These are phyloP conservation scores for Beta corolliflora DNA, from an alignment of 179 eudicot species.

Conservation along the genomic window DNA sequence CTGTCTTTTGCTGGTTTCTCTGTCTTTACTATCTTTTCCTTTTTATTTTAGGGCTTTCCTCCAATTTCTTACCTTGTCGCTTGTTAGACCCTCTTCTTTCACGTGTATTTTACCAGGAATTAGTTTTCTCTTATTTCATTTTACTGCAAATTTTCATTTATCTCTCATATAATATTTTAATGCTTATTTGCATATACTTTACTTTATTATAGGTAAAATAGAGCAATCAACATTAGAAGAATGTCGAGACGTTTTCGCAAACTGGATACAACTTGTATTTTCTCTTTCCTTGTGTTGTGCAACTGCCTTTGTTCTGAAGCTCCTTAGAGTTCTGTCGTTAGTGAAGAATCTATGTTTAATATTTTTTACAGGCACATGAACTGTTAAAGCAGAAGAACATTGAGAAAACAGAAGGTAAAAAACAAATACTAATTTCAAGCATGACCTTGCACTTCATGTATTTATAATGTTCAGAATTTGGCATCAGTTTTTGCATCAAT, in stretches of 20 bases:
- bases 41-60: background rate
- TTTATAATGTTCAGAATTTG: background rate
- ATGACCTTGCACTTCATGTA: background rate
- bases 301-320: slow-evolving; percentile 17
- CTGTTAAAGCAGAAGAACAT: slow-evolving; percentile 61
- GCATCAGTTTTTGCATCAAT: background rate
- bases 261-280: slow-evolving; percentile 75
- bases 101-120: background rate
- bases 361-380: slow-evolving; percentile 74
- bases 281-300: slow-evolving; percentile 26
- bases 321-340: slow-evolving; percentile 9
- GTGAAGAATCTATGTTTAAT: slow-evolving; percentile 10
- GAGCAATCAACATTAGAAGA: slow-evolving; percentile 87
- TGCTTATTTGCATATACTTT: slow-evolving; percentile 1
- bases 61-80: background rate
- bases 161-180: slow-evolving; percentile 11
- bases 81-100: background rate
- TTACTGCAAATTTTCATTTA: background rate
- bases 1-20: background rate
- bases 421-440: background rate
- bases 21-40: background rate
- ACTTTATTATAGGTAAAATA: slow-evolving; percentile 61
- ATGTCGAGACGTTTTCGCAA: slow-evolving; percentile 72
- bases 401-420: slow-evolving; percentile 57
- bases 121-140: background rate